phyloP scores from a whole-genome alignment of 495 filamentous ascomycete genomes.

The Margaritispora aquatica region DNA sequence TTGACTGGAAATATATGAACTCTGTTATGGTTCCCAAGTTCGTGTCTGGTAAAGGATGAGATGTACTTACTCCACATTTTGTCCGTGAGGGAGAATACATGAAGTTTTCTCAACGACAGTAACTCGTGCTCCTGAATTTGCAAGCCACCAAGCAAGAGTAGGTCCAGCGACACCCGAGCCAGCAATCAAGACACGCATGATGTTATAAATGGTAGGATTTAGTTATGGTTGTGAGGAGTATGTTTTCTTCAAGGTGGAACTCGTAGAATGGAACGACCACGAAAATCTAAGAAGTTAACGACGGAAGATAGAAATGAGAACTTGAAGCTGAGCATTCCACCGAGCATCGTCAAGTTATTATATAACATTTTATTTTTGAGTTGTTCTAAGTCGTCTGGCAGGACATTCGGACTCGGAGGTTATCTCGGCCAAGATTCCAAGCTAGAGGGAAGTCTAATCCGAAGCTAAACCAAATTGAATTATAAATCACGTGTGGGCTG shows the following conservation, averaged over 20 bases:
- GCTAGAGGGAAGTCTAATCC: not conserved
- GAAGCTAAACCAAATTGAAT: not conserved
- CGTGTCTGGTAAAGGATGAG: too few species aligned
- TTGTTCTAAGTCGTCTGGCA: not conserved
- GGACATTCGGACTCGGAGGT: not conserved
- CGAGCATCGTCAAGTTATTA: too few species aligned
- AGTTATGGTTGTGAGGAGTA: too few species aligned
- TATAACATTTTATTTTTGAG: not conserved
- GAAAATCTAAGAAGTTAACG: too few species aligned
- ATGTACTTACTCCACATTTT: constrained; percentile 51
- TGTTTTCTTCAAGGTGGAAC: not conserved
- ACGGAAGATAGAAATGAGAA: too few species aligned
- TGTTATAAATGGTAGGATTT: not conserved
- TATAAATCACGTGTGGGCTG: too few species aligned
- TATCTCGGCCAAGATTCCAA: not conserved
- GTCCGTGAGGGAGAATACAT: constrained; percentile 38
- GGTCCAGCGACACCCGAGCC: constrained; percentile 34
- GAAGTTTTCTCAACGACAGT: constrained; percentile 48
- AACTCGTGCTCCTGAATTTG: constrained; percentile 39
- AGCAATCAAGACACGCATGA: constrained; percentile 5
- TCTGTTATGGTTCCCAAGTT: too few species aligned
- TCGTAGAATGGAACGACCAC: too few species aligned
- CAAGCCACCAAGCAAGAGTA: constrained; percentile 45
- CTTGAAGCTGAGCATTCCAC: too few species aligned
- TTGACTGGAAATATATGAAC: too few species aligned